These are phyloP conservation scores for Fimicolochytrium jonesii DNA, from an alignment of 192 early-diverging fungal genomes.

Conservation along the genomic window DNA sequence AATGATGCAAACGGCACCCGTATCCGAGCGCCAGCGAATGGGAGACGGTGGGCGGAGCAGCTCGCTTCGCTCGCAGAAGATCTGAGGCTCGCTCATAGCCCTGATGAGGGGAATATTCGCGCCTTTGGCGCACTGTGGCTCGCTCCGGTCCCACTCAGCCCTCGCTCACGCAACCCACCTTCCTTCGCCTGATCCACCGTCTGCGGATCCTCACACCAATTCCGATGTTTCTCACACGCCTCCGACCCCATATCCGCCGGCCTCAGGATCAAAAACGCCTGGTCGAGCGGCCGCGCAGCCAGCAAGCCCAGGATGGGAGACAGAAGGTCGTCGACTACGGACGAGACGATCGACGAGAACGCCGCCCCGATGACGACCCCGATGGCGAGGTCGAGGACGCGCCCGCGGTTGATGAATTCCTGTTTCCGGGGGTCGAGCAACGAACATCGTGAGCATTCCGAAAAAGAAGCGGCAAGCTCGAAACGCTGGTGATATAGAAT, in stretches of 20 bases:
- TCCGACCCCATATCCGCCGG: neutral
- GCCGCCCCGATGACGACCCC: conserved; percentile 61
- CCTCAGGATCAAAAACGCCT: conserved; percentile 35
- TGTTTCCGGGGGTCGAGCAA: neutral
- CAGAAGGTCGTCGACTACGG: conserved; percentile 54
- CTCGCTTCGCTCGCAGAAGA: too few species aligned
- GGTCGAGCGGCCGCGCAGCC: conserved; percentile 34
- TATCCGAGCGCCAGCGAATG: too few species aligned
- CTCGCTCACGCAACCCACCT: conserved; percentile 23
- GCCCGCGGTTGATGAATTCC: conserved; percentile 43
- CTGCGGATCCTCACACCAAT: conserved; percentile 8
- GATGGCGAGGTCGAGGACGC: conserved; percentile 63
- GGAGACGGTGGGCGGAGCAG: too few species aligned
- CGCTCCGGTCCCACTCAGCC: too few species aligned
- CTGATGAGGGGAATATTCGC: too few species aligned
- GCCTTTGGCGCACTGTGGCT: too few species aligned
- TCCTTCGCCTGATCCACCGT: conserved; percentile 10
- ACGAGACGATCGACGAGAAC: conserved; percentile 36
- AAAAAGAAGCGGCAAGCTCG: conserved; percentile 1
- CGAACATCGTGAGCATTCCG: neutral
- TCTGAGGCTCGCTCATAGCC: too few species aligned
- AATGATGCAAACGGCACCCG: too few species aligned
- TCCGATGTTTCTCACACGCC: neutral
- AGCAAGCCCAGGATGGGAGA: conserved; percentile 51
- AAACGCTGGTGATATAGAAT: neutral